These are phyloP conservation scores for Phytophthora crassamura DNA, from an alignment of 352 stramenopile genomes.

Conservation along the genomic window DNA sequence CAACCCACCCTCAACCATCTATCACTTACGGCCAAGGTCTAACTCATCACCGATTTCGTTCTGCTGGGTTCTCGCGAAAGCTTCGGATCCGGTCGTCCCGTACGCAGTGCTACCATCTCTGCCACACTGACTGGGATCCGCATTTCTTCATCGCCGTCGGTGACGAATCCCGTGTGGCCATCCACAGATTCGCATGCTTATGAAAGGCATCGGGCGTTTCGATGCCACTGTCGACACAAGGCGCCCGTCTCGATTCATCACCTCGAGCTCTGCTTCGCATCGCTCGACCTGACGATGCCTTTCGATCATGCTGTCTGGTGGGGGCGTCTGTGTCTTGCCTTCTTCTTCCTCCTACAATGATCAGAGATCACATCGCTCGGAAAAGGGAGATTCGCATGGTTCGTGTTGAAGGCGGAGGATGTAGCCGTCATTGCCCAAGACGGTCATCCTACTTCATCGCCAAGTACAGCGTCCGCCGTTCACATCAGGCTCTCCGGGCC, in stretches of 20 bases:
- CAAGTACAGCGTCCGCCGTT: background rate
- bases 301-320: slow-evolving; percentile 19
- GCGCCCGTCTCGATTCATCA: background rate
- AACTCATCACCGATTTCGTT: slow-evolving; percentile 8
- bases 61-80: background rate
- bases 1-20: background rate
- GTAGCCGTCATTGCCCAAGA: background rate
- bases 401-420: slow-evolving; percentile 3
- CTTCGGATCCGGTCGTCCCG: background rate
- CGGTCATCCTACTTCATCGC: background rate
- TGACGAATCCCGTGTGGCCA: background rate
- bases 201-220: slow-evolving; percentile 12
- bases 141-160: slow-evolving; percentile 6
- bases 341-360: slow-evolving; percentile 15
- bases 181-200: slow-evolving; percentile 16
- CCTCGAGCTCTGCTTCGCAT: slow-evolving; percentile 2
- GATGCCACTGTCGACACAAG: slow-evolving; percentile 9
- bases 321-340: slow-evolving; percentile 14
- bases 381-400: background rate
- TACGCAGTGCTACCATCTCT: background rate
- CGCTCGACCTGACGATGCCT: background rate
- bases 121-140: background rate
- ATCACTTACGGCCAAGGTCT: background rate
- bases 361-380: background rate
- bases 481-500: background rate